Evolutionary conservation across 495 filamentous ascomycete species (phyloP), one percentile per base, ranked within the genome.

Genomic region (Jackrogersella minutella): DNA sequence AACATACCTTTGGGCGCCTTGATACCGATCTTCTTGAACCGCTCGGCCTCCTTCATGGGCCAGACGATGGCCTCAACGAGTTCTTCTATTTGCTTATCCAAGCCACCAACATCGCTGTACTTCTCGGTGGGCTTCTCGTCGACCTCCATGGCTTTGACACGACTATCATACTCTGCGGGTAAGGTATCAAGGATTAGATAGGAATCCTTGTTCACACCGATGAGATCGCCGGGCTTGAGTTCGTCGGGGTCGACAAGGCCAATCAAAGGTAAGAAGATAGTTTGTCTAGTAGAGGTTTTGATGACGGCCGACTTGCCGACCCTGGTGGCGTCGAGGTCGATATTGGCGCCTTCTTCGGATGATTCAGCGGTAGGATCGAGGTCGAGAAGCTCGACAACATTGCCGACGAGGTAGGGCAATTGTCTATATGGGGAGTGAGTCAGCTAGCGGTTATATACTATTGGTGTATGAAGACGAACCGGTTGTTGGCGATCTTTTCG

Each of bases 111-210:
- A 83, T 99, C 95, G 64, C 87, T 92, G 82, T 99, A 99, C 82
- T 98, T 97, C 81, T 99, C 95, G 33, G 93, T 97, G 16, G 95
- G 95, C 85, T 99, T 99, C 86, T 99, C 95, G 72, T 99, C 95
- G 34, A 99, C 95, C 83, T 99, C 95, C 95, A 99, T 99, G 28
- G 95, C 95, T 84, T 99, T 99, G 41, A 99, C 95, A 77, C 95
- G 87, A 82, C 93, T 97, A 76, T 99, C 95, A 76, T 99, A 99
- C 78, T 99, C 95, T n/a, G 95, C 95, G 5, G 95, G 95, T 70
- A 99, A 84, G 24, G 96, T 98, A 76, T 99, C 95, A 51, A 99
- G 85, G 62, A 99, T 89, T n/a, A 99, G 88, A 77, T 99, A 99
- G 70, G 94, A 97, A 67, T 99, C 95, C 82, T 99, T 99, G 76